phyloP scores from a whole-genome alignment of 352 stramenopile genomes.

The Pythium grandisporangium region DNA sequence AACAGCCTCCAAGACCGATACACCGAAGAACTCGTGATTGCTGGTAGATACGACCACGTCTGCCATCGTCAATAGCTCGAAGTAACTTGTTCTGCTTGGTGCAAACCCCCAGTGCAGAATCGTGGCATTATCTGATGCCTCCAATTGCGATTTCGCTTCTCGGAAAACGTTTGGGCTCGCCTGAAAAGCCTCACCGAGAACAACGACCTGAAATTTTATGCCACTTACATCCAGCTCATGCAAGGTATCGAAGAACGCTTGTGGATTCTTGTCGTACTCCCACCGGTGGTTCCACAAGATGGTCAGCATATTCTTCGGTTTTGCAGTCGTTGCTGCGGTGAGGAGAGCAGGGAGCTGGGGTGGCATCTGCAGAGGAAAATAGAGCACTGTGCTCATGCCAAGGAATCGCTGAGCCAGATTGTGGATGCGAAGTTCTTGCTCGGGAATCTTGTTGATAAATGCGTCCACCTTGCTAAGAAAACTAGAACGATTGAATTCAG shows the following conservation, averaged over 20 bases:
- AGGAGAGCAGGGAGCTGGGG: background rate
- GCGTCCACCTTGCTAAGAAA: conserved; percentile 29
- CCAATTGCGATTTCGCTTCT: conserved; percentile 11
- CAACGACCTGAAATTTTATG: conserved; percentile 21
- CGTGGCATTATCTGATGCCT: conserved; percentile 11
- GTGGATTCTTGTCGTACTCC: conserved; percentile 54
- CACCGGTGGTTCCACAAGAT: conserved; percentile 48
- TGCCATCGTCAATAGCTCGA: conserved; percentile 16
- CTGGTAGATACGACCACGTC: conserved; percentile 50
- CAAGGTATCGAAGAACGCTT: conserved; percentile 35
- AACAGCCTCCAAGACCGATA: conserved; percentile 38
- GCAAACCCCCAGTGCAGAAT: conserved; percentile 33
- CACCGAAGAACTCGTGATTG: conserved; percentile 48
- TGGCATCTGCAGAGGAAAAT: conserved; percentile 24
- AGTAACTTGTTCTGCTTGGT: conserved; percentile 19
- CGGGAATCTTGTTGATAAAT: conserved; percentile 45
- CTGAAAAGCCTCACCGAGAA: conserved; percentile 29
- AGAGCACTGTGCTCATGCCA: conserved; percentile 26
- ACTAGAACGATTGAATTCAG: conserved; percentile 26
- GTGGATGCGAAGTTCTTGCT: conserved; percentile 19
- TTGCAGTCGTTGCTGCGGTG: background rate
- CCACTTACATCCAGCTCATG: conserved; percentile 17
- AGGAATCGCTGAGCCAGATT: conserved; percentile 11
- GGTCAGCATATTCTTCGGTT: conserved; percentile 8
- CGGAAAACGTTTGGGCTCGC: conserved; percentile 20